Evolutionary conservation across 306 rosid genomes (phyloP).

Genomic region (Gillenia trifoliata): DNA sequence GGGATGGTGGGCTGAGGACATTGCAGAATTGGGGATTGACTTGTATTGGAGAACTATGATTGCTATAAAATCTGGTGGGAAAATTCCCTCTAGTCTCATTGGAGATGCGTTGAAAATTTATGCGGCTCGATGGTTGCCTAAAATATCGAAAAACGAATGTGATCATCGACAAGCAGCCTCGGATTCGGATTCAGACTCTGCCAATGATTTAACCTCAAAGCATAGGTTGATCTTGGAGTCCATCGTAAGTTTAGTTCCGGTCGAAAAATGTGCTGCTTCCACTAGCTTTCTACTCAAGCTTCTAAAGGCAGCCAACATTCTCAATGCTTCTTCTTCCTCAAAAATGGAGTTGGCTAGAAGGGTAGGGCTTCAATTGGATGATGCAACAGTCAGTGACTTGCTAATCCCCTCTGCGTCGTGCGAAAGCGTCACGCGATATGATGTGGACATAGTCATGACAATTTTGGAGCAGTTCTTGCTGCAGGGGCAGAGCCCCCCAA

Average conservation of each 20-base stretch:
- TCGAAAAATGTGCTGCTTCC: slow-evolving; percentile 84
- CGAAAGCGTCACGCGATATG: slow-evolving; percentile 45
- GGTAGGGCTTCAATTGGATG: slow-evolving; percentile 79
- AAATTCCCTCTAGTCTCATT: slow-evolving; percentile 55
- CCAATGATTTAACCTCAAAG: slow-evolving; percentile 54
- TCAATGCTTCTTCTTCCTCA: slow-evolving; percentile 73
- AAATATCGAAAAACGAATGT: slow-evolving; percentile 43
- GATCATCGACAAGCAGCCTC: slow-evolving; percentile 25
- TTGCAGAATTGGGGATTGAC: slow-evolving; percentile 89
- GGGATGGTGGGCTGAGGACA: slow-evolving; percentile 99
- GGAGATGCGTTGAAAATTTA: slow-evolving; percentile 90
- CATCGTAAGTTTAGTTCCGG: slow-evolving; percentile 80
- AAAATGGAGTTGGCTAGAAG: slow-evolving; percentile 80
- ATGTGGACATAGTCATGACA: slow-evolving; percentile 70
- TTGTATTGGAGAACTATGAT: slow-evolving; percentile 93
- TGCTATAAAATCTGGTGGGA: slow-evolving; percentile 76
- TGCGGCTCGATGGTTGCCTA: slow-evolving; percentile 82
- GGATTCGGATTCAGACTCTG: slow-evolving; percentile 50
- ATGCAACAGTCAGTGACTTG: slow-evolving; percentile 70
- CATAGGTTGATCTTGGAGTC: slow-evolving; percentile 79
- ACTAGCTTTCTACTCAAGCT: slow-evolving; percentile 82
- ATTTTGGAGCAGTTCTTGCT: slow-evolving; percentile 73
- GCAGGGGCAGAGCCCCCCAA: slow-evolving; percentile 91
- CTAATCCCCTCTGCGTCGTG: slow-evolving; percentile 64
- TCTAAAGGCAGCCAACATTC: slow-evolving; percentile 81